A percentile compares a stretch with the other conserved stretches of the same genome.
These are phyloP conservation scores for Rhizodiscina lignyota DNA, from an alignment of 495 filamentous ascomycete species.

Conservation along the genomic window DNA sequence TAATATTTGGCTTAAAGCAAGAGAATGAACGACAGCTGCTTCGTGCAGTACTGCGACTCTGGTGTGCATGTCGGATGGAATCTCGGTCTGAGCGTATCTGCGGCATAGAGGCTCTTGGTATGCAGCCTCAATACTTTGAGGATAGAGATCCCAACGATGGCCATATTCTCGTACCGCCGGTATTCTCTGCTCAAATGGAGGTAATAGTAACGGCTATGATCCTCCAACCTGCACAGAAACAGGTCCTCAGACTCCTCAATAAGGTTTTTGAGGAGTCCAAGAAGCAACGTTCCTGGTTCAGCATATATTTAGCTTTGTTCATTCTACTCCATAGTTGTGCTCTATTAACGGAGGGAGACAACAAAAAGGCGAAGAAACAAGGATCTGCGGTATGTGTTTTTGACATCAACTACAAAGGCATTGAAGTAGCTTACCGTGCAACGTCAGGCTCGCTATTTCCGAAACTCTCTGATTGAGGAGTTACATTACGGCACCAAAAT, in stretches of 20 bases:
- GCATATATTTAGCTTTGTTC: constrained; percentile 1
- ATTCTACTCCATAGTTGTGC: constrained; percentile 2
- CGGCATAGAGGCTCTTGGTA: background rate
- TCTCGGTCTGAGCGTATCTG: background rate
- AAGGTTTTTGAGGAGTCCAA: background rate
- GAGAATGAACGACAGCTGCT: constrained; percentile 2
- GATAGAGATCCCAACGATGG: background rate
- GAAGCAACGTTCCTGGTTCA: constrained; percentile 1
- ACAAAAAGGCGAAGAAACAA: constrained; percentile 2
- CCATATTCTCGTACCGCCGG: background rate
- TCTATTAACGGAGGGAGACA: constrained; percentile 1
- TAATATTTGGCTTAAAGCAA: background rate
- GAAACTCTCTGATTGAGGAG: background rate
- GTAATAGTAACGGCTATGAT: constrained; percentile 1
- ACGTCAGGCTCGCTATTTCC: background rate
- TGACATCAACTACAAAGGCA: background rate
- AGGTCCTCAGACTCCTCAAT: no score
- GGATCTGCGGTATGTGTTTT: background rate
- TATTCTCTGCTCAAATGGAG: constrained; percentile 2
- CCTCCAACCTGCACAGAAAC: constrained; percentile 1
- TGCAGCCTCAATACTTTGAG: background rate
- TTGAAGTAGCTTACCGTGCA: no score
- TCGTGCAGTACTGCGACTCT: constrained; percentile 1
- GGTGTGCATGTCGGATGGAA: background rate
- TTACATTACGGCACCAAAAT: constrained; percentile 3